Base-by-base conservation (phyloP, 139 green algal genomes). In the Zygnema cylindricum region DNA sequence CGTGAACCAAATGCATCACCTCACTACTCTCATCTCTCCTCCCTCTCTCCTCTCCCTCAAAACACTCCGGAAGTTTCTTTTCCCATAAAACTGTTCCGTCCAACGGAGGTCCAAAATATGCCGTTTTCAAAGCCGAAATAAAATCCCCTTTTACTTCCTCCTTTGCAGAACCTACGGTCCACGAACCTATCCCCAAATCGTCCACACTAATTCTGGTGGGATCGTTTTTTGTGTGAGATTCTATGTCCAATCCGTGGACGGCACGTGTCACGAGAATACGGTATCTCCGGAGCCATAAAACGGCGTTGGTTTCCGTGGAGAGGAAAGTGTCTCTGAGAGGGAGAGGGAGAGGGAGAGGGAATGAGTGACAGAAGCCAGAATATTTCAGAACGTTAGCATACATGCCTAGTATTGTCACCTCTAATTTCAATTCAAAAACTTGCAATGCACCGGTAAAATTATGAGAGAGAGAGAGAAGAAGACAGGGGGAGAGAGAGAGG, bases 11-110 rank as follows among this genome's bases (percentile, higher is more conserved):
- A 69, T 86, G 81, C 81, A 79, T 23, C 30, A 86, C 42, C 36
- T 86, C 81, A 7, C 40, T 43, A 21, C 1, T 25, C 33, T 43
- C 39, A 40, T 21, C 77, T 23, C 21, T 22, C 11, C 2, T 11
- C 41, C 22, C 39, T 40, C 81, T 81, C 23, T 71, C 81, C 36
- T 86, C 81, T 69, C 54, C 36, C 81, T 86, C 81, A 69, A 86
- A 86, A 2, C 41, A 38, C 2, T 39, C 25, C 38, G 81, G 81
- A 39, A 86, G 55, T 69, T 2, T 43, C 23, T 32, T 39, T 25
- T 41, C 38, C 42, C 30, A 1, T 2, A 39, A 32, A 1, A 86
- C 23, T 2, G 1, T 23, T 40, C 7, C 81, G 23, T 86, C 81
- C 81, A 86, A 2, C 21, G 49, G 33, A 32, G 81, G 38, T 22